phyloP scores from a whole-genome alignment of 2,329 filamentous ascomycete genomes.

The Botryotinia calthae region DNA sequence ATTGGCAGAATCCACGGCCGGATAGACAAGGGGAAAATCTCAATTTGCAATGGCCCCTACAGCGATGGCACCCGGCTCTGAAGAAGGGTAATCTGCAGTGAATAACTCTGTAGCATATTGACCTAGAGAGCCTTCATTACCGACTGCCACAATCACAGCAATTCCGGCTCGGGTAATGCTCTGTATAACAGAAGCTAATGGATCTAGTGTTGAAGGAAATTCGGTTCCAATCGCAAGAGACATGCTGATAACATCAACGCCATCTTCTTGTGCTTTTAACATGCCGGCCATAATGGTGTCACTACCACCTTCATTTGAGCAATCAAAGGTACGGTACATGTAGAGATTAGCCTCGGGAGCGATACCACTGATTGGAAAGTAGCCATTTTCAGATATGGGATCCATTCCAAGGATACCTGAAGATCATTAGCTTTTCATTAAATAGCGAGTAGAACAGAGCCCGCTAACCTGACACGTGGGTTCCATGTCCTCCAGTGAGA shows the following conservation, averaged over 20 bases:
- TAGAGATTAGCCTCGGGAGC: constrained; percentile 29
- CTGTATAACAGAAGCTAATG: constrained; percentile 18
- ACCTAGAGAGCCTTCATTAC: constrained; percentile 24
- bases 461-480: constrained; percentile 28
- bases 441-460: background rate
- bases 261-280: constrained; percentile 27
- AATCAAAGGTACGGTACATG: constrained; percentile 32
- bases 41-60: constrained; percentile 28
- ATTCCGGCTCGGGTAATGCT: constrained; percentile 20
- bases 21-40: constrained; percentile 28
- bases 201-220: constrained; percentile 18
- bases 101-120: constrained; percentile 22
- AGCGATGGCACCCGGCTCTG: constrained; percentile 24
- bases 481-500: constrained; percentile 30
- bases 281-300: constrained; percentile 31
- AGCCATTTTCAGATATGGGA: constrained; percentile 8
- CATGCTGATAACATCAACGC: constrained; percentile 33
- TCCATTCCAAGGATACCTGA: constrained; percentile 32
- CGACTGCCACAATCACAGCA: constrained; percentile 24
- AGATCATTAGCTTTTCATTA: background rate
- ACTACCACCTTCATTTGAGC: constrained; percentile 21
- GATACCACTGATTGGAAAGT: constrained; percentile 28
- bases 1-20: constrained; percentile 22
- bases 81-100: constrained; percentile 22
- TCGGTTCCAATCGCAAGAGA: constrained; percentile 26